These are phyloP conservation scores for Thozetella sp. DNA, from an alignment of 495 filamentous ascomycete species.

Conservation along the genomic window DNA sequence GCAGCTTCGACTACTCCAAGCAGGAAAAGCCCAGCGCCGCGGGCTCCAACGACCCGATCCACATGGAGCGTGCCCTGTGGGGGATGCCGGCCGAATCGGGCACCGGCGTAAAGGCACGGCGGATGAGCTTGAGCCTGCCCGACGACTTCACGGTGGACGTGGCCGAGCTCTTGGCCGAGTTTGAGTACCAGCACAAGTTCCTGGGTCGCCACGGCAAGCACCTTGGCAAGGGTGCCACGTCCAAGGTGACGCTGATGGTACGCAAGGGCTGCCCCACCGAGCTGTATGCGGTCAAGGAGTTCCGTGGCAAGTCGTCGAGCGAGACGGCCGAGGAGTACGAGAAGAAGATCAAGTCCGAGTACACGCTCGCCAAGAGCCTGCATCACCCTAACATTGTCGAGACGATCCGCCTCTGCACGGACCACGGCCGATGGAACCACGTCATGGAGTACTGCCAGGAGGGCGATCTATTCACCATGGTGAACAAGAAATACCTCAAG, in stretches of 20 bases:
- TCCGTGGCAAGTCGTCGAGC: constrained; percentile 61
- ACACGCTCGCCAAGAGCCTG: constrained; percentile 72
- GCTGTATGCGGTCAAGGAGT: constrained; percentile 78
- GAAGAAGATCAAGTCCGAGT: constrained; percentile 81
- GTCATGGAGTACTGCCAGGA: constrained; percentile 84
- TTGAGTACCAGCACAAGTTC: constrained; percentile 57
- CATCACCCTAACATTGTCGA: constrained; percentile 80
- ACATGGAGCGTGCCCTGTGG: constrained; percentile 40
- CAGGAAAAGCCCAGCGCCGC: constrained; percentile 10
- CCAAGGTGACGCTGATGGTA: constrained; percentile 71
- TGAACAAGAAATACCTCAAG: constrained; percentile 63
- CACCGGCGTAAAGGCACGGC: constrained; percentile 66
- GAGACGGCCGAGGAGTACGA: constrained; percentile 70
- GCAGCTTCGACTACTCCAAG: constrained; percentile 33
- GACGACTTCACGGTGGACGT: constrained; percentile 66
- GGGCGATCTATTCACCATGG: constrained; percentile 72
- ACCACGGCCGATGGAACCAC: constrained; percentile 72
- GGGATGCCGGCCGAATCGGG: constrained; percentile 59
- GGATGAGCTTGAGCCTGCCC: constrained; percentile 62
- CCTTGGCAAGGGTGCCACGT: constrained; percentile 73
- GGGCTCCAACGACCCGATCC: constrained; percentile 16
- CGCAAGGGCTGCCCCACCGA: constrained; percentile 54
- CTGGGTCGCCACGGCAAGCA: constrained; percentile 62
- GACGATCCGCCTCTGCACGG: constrained; percentile 68
- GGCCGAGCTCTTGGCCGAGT: constrained; percentile 62